A percentile compares a stretch with the other conserved stretches of the same genome.
phyloP scores from a whole-genome alignment of 2,329 filamentous ascomycete genomes.

The Capronia coronata region DNA sequence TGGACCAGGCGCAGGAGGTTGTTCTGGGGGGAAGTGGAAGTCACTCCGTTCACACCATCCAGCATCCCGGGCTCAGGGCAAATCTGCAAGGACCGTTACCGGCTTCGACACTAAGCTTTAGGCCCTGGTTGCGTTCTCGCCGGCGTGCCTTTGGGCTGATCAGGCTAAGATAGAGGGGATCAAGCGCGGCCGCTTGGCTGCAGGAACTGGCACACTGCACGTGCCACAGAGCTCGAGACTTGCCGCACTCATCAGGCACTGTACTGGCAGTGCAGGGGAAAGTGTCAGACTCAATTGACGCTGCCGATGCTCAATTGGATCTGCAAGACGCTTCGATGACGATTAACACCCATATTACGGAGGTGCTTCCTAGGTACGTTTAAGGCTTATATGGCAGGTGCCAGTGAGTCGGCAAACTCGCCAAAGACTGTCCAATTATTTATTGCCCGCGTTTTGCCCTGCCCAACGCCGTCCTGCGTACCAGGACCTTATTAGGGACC shows the following conservation, averaged over 20 bases:
- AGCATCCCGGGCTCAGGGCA: neutral
- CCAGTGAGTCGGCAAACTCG: neutral
- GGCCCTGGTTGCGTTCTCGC: conserved; percentile 4
- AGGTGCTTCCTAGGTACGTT: too few species aligned
- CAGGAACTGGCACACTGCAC: conserved; percentile 11
- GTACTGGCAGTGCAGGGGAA: too few species aligned
- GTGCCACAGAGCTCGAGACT: too few species aligned
- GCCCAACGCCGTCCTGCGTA: too few species aligned
- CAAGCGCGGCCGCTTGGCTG: conserved; percentile 11
- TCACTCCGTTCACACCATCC: conserved; percentile 3
- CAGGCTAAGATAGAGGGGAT: conserved; percentile 10
- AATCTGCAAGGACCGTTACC: conserved; percentile 18
- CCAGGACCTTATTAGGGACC: too few species aligned
- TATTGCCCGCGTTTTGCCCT: neutral
- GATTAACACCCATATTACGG: too few species aligned
- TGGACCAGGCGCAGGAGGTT: conserved; percentile 11
- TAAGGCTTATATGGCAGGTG: too few species aligned
- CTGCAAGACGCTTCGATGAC: too few species aligned
- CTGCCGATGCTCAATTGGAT: neutral
- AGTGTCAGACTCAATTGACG: neutral
- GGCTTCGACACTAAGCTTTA: conserved; percentile 17
- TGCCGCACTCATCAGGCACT: too few species aligned
- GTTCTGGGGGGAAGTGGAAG: neutral
- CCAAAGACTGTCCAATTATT: conserved; percentile 12
- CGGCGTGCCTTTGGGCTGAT: neutral